phyloP scores from a whole-genome alignment of 257 asterid genomes.

The Fraxinus pennsylvanica region DNA sequence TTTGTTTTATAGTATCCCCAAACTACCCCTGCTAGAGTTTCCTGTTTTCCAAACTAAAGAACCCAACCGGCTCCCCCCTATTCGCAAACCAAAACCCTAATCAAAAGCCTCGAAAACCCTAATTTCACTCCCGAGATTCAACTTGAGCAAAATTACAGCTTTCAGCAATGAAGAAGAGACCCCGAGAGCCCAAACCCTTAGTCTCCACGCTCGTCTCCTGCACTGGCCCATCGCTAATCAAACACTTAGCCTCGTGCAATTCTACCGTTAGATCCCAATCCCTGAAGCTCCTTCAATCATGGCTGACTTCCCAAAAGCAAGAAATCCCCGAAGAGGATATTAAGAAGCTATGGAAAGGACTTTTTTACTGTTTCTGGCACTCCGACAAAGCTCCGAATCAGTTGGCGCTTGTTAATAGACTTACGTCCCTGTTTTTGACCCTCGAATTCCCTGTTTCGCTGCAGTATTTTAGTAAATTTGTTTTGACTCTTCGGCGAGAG shows the following conservation, averaged over 20 bases:
- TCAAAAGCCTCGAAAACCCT: constrained; percentile 10
- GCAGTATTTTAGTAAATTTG: constrained; percentile 63
- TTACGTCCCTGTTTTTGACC: constrained; percentile 53
- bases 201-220: constrained; percentile 47
- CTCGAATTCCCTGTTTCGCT: constrained; percentile 57
- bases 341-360: constrained; percentile 87
- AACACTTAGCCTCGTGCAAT: constrained; percentile 72
- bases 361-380: constrained; percentile 92
- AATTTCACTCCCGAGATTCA: neutral
- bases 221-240: constrained; percentile 61
- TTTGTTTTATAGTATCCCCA: no score
- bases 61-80: neutral
- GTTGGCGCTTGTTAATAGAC: constrained; percentile 55
- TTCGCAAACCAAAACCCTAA: neutral
- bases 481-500: constrained; percentile 75
- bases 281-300: constrained; percentile 57
- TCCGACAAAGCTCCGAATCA: constrained; percentile 82
- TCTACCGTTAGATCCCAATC: constrained; percentile 76
- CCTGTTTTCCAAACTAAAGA: no score
- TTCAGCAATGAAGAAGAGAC: constrained; percentile 60
- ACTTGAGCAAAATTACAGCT: neutral
- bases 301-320: constrained; percentile 57
- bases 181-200: constrained; percentile 56
- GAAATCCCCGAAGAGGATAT: constrained; percentile 65
- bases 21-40: no score